phyloP scores from a whole-genome alignment of 495 filamentous ascomycete species.

The Podospora pseudopauciseta region DNA sequence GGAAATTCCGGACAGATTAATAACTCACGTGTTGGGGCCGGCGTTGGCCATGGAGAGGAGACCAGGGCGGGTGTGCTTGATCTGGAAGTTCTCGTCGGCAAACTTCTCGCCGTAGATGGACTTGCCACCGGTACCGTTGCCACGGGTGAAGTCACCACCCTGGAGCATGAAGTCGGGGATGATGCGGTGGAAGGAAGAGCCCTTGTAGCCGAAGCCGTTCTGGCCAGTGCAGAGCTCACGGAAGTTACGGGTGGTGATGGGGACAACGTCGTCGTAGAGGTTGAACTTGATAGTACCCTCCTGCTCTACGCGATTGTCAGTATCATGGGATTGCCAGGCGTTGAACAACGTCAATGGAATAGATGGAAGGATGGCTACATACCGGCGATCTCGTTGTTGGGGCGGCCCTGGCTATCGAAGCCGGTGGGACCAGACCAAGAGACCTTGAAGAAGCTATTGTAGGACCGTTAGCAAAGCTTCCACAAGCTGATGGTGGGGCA shows the following conservation, averaged over 20 bases:
- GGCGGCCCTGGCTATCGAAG: constrained; percentile 38
- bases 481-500: not conserved
- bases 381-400: constrained; percentile 56
- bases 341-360: not conserved
- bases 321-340: not conserved
- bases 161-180: constrained; percentile 99
- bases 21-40: constrained; percentile 68
- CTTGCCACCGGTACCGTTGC: constrained; percentile 84
- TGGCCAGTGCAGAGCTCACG: constrained; percentile 87
- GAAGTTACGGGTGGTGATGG: constrained; percentile 94
- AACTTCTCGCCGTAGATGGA: constrained; percentile 90
- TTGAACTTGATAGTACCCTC: constrained; percentile 81
- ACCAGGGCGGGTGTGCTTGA: constrained; percentile 59
- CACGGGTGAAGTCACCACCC: constrained; percentile 97
- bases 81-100: constrained; percentile 71
- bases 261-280: constrained; percentile 82
- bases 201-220: constrained; percentile 81
- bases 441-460: constrained; percentile 39
- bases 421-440: constrained; percentile 61
- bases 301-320: constrained; percentile 52
- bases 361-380: constrained; percentile 38
- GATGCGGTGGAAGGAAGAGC: constrained; percentile 89
- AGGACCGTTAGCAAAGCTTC: not conserved
- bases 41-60: constrained; percentile 83
- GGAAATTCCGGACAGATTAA: not conserved